Evolutionary conservation across 1,284 basidiomycete genomes (phyloP).

Genomic region (Baeospora myosura): DNA sequence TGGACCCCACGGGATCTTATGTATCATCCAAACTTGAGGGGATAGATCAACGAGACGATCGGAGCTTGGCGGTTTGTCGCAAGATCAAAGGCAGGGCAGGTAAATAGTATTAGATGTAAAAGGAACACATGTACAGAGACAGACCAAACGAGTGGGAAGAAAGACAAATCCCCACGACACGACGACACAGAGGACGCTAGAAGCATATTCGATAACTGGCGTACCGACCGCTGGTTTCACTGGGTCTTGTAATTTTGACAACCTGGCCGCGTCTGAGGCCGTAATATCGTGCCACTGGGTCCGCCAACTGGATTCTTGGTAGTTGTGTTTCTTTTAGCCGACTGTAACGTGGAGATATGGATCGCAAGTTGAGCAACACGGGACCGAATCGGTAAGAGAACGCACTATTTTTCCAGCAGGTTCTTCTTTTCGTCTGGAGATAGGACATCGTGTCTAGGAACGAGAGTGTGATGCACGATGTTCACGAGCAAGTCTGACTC

Average conservation of each 20-base stretch:
- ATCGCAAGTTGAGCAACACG: conserved; percentile 11
- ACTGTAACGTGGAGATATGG: conserved; percentile 35
- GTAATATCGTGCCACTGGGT: conserved; percentile 97
- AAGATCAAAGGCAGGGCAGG: no score
- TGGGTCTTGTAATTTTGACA: conserved; percentile 95
- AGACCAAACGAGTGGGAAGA: no score
- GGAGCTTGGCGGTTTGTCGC: no score
- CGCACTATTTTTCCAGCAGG: conserved; percentile 89
- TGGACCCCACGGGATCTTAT: no score
- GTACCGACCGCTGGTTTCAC: conserved; percentile 94
- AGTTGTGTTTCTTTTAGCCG: conserved; percentile 97
- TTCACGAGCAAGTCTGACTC: conserved; percentile 96
- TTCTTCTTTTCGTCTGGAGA: conserved; percentile 81
- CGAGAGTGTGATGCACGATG: conserved; percentile 93
- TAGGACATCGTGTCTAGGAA: conserved; percentile 90
- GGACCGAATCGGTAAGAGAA: conserved; percentile 21
- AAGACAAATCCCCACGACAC: no score
- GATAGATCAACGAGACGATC: no score
- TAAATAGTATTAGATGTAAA: no score
- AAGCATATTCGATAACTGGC: conserved; percentile 89
- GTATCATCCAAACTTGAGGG: no score
- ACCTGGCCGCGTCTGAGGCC: conserved; percentile 93
- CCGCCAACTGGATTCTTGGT: conserved; percentile 91
- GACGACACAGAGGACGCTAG: conserved; percentile 32
- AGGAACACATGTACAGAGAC: no score